Percentiles rank a stretch among this genome's conserved stretches.
Evolutionary conservation across 495 filamentous ascomycete species (phyloP).

Genomic region (Chaetomium fimeti): DNA sequence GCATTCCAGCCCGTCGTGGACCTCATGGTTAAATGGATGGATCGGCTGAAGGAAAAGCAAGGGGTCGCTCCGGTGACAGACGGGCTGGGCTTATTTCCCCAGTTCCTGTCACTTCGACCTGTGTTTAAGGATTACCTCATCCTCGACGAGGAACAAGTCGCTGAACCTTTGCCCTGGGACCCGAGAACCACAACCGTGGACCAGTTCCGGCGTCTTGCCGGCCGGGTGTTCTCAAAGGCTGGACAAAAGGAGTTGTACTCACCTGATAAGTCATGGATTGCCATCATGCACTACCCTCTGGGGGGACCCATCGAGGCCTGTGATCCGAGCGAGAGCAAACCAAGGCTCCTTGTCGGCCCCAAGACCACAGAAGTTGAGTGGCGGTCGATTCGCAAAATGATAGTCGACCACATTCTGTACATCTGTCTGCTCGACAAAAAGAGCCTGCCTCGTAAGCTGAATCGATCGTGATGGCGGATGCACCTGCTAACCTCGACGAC

Average conservation of each 20-base stretch:
- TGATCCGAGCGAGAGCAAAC: conserved; percentile 6
- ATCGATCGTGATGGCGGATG: not conserved
- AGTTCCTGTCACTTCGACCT: conserved; percentile 27
- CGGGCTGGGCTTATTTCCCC: conserved; percentile 20
- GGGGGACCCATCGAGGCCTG: not conserved
- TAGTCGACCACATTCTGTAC: conserved; percentile 24
- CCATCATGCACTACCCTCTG: conserved; percentile 17
- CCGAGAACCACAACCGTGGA: not conserved
- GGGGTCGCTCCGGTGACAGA: not conserved
- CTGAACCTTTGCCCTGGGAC: not conserved
- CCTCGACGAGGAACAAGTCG: not conserved
- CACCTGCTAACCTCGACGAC: not conserved
- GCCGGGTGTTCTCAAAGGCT: not conserved
- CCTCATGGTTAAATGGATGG: conserved; percentile 6
- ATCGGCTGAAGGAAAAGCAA: not conserved
- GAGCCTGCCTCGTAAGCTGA: conserved; percentile 9
- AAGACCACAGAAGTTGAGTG: conserved; percentile 25
- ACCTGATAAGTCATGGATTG: not conserved
- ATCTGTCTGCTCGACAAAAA: not conserved
- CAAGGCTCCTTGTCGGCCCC: conserved; percentile 21
- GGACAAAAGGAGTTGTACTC: not conserved
- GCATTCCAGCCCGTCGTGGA: conserved; percentile 3
- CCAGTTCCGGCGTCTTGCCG: conserved; percentile 12
- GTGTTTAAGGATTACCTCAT: conserved; percentile 25
- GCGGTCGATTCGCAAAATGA: conserved; percentile 18